Percentiles rank a stretch among this genome's conserved stretches.
Conservation (phyloP, 192 early-diverging fungal species). For the Dissophora globulifera region DNA sequence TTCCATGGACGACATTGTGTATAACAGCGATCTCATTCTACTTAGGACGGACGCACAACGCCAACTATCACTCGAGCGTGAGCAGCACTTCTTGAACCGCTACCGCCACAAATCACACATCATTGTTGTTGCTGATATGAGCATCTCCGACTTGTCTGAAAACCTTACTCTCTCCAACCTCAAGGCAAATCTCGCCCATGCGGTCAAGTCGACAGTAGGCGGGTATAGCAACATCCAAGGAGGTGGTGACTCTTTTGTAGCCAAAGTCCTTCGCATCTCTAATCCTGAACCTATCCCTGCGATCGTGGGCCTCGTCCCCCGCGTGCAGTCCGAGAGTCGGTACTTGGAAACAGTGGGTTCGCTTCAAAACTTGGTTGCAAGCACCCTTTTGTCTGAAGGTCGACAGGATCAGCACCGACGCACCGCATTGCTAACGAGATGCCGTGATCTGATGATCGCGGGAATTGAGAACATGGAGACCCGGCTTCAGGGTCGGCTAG, state of each 20-base stretch:
- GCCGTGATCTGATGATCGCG: constrained; percentile 30
- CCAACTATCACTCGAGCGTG: constrained; percentile 42
- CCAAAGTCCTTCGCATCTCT: constrained; percentile 43
- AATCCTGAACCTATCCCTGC: constrained; percentile 43
- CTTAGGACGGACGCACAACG: constrained; percentile 40
- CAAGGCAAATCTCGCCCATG: constrained; percentile 36
- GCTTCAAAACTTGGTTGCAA: constrained; percentile 34
- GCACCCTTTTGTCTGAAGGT: constrained; percentile 19
- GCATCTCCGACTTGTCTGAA: constrained; percentile 7
- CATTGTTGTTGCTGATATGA: constrained; percentile 43
- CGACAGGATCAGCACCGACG: constrained; percentile 26
- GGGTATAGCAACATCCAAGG: constrained; percentile 39
- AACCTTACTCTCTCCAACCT: constrained; percentile 27
- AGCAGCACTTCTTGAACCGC: constrained; percentile 44
- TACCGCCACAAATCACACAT: constrained; percentile 52
- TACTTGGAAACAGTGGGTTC: constrained; percentile 31
- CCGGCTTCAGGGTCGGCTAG: constrained; percentile 27
- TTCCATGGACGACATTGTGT: constrained; percentile 50
- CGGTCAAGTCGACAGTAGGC: constrained; percentile 22
- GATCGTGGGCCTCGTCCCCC: constrained; percentile 18
- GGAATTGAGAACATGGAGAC: constrained; percentile 44
- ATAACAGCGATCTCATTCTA: constrained; percentile 42
- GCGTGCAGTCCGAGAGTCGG: constrained; percentile 3
- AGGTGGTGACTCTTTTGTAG: constrained; percentile 4
- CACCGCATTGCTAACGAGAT: constrained; percentile 27